These are phyloP conservation scores for Neurospora sp. DNA, from an alignment of 495 filamentous ascomycete genomes.

Conservation along the genomic window DNA sequence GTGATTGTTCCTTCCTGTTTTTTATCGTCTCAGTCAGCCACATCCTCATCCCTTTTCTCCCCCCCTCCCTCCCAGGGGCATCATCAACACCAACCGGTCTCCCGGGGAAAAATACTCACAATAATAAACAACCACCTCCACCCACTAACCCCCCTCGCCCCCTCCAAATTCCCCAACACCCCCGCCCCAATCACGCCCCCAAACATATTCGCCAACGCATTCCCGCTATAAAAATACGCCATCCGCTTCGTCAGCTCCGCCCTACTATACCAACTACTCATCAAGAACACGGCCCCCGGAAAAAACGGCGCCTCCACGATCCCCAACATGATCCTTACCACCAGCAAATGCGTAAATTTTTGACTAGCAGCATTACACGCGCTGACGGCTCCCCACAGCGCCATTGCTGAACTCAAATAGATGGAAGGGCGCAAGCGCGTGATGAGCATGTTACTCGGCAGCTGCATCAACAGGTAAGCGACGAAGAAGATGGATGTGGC, in stretches of 20 bases:
- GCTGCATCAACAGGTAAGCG: constrained; percentile 45
- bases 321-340: constrained; percentile 54
- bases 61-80: too few species aligned
- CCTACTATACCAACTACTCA: constrained; percentile 44
- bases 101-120: background rate
- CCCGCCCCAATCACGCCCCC: constrained; percentile 49
- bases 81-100: too few species aligned
- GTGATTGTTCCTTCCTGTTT: constrained; percentile 30
- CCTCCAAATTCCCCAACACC: constrained; percentile 30
- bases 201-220: constrained; percentile 47
- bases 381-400: constrained; percentile 53
- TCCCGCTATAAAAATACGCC: constrained; percentile 51
- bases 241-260: constrained; percentile 38
- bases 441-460: constrained; percentile 48
- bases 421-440: constrained; percentile 35
- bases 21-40: background rate
- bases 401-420: constrained; percentile 48
- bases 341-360: constrained; percentile 46
- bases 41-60: background rate
- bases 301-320: constrained; percentile 50
- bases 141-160: constrained; percentile 28
- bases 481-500: constrained; percentile 50
- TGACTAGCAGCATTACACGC: constrained; percentile 43
- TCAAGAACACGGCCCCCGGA: constrained; percentile 36
- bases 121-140: constrained; percentile 29